Evolutionary conservation across 2,329 filamentous ascomycete genomes (phyloP), one percentile per base, ranked within the genome.

Genomic region (Colletotrichum plurivorum): DNA sequence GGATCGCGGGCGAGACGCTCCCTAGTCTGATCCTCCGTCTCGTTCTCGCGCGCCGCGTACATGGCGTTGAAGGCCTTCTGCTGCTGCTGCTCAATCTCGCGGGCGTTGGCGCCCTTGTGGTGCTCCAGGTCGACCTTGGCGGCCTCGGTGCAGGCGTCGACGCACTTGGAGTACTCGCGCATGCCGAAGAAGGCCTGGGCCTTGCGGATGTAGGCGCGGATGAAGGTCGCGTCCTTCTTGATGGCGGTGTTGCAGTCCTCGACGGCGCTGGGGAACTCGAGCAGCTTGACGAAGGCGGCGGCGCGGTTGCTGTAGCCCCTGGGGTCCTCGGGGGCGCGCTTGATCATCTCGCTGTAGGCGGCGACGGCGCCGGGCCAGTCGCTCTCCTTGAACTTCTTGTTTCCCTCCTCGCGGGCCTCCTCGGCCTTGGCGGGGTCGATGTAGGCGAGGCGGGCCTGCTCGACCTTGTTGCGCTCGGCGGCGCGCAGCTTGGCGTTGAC

Each of bases 251-350:
- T 92, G 81, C 96, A 98, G 84, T 99, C 97, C 56, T 94, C 90
- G 46, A 99, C 90, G 1, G 96, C 97, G 73, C 92, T 93, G 7
- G 96, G 96, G 86, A 99, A 97, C 74, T 95, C 93, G 76, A 99
- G 93, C 51, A 99, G 88, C 86, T 99, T 99, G 83, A 98, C 93
- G 77, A 98, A 94, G 53, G 96, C 97, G 5, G 96, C 96, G 7
- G 96, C 96, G 75, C 96, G 94, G 88, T 99, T 99, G 79, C 93
- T 97, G 88, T 96, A 99, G 51, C 96, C 95, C 75, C 97, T 92
- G 48, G 96, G 92, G 78, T 99, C 96, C 0, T 97, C 88, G 6
- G 97, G 96, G 0, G 94, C 92, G 67, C 96, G 94, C 88, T 98
- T 98, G 82, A 93, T 93, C 95, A 98, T 98, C 85, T 99, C 96